Conservation (phyloP, 148 eudicot species). For the Nepenthes gracilis region DNA sequence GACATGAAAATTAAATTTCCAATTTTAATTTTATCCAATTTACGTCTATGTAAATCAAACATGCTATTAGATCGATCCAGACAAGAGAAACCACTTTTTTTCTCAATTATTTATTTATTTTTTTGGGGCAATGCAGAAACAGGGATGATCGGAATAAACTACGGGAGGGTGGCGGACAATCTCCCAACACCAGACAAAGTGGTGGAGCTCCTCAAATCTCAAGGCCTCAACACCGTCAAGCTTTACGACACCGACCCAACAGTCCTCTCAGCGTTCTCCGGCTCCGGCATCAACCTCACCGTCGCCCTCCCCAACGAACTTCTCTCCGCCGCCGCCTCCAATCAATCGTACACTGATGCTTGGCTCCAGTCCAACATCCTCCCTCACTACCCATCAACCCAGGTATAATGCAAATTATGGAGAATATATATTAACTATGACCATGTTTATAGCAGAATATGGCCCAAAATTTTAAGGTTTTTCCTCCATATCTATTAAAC, state of each 20-base stretch:
- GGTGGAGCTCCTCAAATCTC: constrained; percentile 61
- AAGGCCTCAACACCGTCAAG: constrained; percentile 43
- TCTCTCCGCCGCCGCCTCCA: constrained; percentile 59
- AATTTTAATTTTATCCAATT: too few relatives aligned
- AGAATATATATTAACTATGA: too few relatives aligned
- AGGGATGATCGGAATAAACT: constrained; percentile 64
- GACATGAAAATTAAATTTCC: too few relatives aligned
- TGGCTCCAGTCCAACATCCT: constrained; percentile 54
- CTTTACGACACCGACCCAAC: constrained; percentile 45
- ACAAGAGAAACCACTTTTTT: too few relatives aligned
- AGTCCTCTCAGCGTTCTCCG: constrained; percentile 37
- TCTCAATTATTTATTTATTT: not conserved
- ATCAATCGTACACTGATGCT: constrained; percentile 48
- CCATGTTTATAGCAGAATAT: too few relatives aligned
- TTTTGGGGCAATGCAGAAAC: constrained; percentile 3
- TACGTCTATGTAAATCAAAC: too few relatives aligned
- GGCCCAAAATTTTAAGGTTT: too few relatives aligned
- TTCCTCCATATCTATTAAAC: too few relatives aligned
- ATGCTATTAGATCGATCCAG: too few relatives aligned
- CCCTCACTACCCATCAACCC: constrained; percentile 27
- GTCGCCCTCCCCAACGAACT: constrained; percentile 64
- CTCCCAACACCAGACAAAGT: constrained; percentile 62
- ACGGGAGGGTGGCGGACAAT: constrained; percentile 69
- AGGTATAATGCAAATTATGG: not conserved
- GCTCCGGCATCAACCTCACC: constrained; percentile 22